Base-by-base conservation (phyloP, 1,284 basidiomycete genomes). In the Leccinum solheimii region DNA sequence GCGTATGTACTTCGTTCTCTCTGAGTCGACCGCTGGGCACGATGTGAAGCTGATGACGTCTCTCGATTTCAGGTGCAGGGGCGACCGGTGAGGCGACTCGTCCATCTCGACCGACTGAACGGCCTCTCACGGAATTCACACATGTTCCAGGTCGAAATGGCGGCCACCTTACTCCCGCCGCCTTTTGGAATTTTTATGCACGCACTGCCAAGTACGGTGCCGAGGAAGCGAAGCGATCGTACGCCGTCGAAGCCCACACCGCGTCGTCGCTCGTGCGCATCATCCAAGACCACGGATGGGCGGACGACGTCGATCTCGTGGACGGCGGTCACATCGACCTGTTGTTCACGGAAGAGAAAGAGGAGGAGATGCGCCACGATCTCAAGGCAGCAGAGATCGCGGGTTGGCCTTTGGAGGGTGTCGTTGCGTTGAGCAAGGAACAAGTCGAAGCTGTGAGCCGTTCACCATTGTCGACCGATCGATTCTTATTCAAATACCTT, bases 101-200 rank as follows among this genome's bases (percentile, higher is more conserved):
- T 16, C 19, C 14, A 34, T 43, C 16, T 49, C 21, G 45, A 30
- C 27, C 51, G n/a, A 30, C 23, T 13, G 23, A 21, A 21, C 5
- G 27, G 16, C 27, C 27, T 51, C 27, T 57, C n/a, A 32, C 51
- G 10, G 9, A 26, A 26, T 16, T 48, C 23, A n/a, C 62, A 48
- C 23, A 2, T 21, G 14, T 3, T 4, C 5, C 59, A 90, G 90
- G 90, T 59, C 77, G 91, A 16, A 93, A 93, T 65, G 91, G 91
- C 0, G 91, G 92, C 0, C 91, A 94, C 68, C 79, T 93, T 21
- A 87, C 86, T 0, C 82, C 87, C 0, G 74, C 74, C 45, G 71
- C 76, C 1, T 87, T 86, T 70, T 60, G 68, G 1, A 75, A 76
- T 0, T 91, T 91, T 66, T 58, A 67, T 0, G 63, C 68, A 0